Conservation (phyloP, 2,329 filamentous ascomycete species). For the Orbilia brochopaga region DNA sequence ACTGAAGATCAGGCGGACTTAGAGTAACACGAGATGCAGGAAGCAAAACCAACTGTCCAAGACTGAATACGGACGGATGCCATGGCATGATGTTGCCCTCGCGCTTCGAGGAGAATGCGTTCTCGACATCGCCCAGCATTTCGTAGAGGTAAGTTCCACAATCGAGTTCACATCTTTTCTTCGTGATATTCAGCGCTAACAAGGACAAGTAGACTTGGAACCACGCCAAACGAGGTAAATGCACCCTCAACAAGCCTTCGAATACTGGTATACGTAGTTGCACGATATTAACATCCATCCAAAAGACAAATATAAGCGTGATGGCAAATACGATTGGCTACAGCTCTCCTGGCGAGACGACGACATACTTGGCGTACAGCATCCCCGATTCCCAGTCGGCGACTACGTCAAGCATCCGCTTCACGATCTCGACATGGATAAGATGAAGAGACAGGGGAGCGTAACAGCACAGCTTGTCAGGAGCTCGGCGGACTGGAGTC, state of each 20-base stretch:
- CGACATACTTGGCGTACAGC: conserved; percentile 84
- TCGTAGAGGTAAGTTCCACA: conserved; percentile 63
- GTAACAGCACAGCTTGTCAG: conserved; percentile 85
- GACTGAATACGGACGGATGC: conserved; percentile 90
- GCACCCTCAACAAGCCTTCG: no score
- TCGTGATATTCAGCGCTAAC: conserved; percentile 15
- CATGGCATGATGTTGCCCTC: conserved; percentile 97
- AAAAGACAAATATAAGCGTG: conserved; percentile 86
- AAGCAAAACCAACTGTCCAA: conserved; percentile 91
- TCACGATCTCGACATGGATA: conserved; percentile 71
- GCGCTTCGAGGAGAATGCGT: conserved; percentile 86
- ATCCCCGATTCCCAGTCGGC: conserved; percentile 86
- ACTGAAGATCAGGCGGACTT: background rate
- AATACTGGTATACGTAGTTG: no score
- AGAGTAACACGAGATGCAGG: conserved; percentile 56
- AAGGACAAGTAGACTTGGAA: conserved; percentile 76
- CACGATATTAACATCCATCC: background rate
- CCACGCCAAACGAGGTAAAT: conserved; percentile 77
- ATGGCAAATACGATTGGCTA: conserved; percentile 82
- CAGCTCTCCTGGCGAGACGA: conserved; percentile 78
- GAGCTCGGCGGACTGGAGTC: conserved; percentile 91
- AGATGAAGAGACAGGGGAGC: conserved; percentile 70
- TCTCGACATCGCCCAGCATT: conserved; percentile 94
- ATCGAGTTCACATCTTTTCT: background rate
- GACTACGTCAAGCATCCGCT: conserved; percentile 83